Percentiles rank a stretch among this genome's conserved stretches.
Conservation (phyloP, 163 green algal genomes). For the Chlamydomonas reinhardtii region DNA sequence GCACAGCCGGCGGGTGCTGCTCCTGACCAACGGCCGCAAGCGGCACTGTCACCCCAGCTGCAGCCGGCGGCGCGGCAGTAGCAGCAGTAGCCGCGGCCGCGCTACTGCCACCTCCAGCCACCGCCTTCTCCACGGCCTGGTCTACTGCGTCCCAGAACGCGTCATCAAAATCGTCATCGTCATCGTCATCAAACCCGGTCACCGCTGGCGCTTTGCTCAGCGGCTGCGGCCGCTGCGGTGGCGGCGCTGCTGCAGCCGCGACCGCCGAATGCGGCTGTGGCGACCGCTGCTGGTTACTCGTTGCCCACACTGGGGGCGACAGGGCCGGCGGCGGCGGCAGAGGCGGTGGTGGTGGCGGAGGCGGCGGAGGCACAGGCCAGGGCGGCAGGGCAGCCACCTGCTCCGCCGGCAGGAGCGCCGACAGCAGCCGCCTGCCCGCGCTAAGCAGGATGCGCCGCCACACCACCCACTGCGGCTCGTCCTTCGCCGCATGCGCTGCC, state of each 20-base stretch:
- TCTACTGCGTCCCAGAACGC: slow-evolving; percentile 23
- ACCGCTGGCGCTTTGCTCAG: not conserved
- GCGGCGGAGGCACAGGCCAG: slow-evolving; percentile 20
- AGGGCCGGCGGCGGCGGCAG: not conserved
- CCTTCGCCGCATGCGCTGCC: no score
- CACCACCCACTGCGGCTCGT: no score
- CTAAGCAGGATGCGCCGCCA: not conserved
- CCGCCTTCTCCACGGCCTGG: not conserved
- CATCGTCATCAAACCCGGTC: not conserved
- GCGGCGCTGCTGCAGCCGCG: not conserved
- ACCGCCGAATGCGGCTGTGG: no score
- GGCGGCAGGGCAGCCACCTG: slow-evolving; percentile 12
- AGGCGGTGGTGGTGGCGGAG: not conserved
- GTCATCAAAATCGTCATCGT: slow-evolving; percentile 22
- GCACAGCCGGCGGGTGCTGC: no score
- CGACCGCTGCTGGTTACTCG: no score
- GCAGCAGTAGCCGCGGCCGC: not conserved
- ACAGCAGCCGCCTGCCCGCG: slow-evolving; percentile 7
- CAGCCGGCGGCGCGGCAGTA: no score
- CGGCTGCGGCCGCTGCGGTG: not conserved
- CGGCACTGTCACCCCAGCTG: no score
- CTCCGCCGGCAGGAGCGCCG: not conserved
- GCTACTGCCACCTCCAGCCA: not conserved
- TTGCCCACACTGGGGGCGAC: no score
- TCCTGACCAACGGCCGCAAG: no score